Base-by-base conservation (phyloP, 1,284 basidiomycete genomes). In the Malassezia psittaci region DNA sequence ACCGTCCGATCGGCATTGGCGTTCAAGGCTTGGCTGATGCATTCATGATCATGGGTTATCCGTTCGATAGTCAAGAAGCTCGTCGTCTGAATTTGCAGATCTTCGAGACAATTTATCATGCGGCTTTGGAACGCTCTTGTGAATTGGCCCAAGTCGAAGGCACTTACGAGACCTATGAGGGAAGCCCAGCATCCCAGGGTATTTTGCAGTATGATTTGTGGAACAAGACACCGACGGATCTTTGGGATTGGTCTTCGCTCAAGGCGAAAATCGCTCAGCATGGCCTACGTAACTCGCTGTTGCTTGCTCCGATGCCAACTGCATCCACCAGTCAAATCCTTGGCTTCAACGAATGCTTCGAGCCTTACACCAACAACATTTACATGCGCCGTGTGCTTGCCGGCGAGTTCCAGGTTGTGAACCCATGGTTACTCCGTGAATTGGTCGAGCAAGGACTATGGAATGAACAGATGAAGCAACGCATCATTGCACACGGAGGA, bases 61-160 rank as follows among this genome's bases (percentile, higher is more conserved):
- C 94, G 0, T 98, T 98, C 76, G 93, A 98, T 70, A 91, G 88
- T 10, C 81, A 81, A 18, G 85, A 85, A 59, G 94, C 93, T 32
- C 85, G 86, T 66, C 79, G 84, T 67, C 83, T 99, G 66, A 98
- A 99, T 79, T 80, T 86, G 62, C 84, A 94, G 77, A 96, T 99
- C 76, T 96, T 96, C 74, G 94, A 98, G 81, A 99, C 94, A 24
- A 96, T 99, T 76, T 99, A 98, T 76, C 90, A 99, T 72, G 94
- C 83, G 45, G 88, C 88, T 1, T 82, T 93, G 45, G 93, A 98
- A 77, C 85, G 90, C 11, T 93, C 88, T 62, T 83, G 82, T 61
- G 94, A 98, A 77, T 79, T 98, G 64, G 93, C 94, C 12, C 81
- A 80, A 67, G 78, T 77, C 54, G 82, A 86, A 36, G 93, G 94